These are phyloP conservation scores for Paraphoma sp. DNA, from an alignment of 2,329 filamentous ascomycete genomes.

Conservation along the genomic window DNA sequence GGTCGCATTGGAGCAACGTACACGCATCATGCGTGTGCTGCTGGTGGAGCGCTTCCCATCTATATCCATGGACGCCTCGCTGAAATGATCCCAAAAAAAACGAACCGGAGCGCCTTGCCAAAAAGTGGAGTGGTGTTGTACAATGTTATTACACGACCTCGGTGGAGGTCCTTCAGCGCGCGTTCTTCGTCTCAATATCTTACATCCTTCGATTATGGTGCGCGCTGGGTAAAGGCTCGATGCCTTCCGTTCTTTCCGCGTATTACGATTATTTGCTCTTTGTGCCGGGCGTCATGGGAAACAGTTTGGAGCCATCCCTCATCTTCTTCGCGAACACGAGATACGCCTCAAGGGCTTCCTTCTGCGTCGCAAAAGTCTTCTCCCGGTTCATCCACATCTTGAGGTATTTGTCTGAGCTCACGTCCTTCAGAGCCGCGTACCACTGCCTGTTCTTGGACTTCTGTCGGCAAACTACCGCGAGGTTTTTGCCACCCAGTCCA, in stretches of 20 bases:
- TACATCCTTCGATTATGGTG: not conserved
- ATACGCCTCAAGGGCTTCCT: constrained; percentile 33
- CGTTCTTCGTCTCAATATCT: not conserved
- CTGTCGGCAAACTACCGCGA: constrained; percentile 28
- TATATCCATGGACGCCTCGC: not conserved
- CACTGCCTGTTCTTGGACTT: constrained; percentile 24
- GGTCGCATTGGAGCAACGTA: not conserved
- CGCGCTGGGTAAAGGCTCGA: not conserved
- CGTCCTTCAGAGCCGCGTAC: constrained; percentile 36
- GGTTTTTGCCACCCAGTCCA: constrained; percentile 27
- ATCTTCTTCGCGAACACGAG: constrained; percentile 32
- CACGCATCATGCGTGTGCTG: constrained; percentile 3
- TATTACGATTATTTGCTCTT: not conserved
- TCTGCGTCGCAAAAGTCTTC: constrained; percentile 28
- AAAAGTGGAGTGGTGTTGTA: constrained; percentile 7
- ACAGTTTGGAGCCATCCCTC: constrained; percentile 28
- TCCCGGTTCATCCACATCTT: constrained; percentile 40
- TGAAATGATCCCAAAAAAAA: not conserved
- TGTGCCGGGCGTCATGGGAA: constrained; percentile 19
- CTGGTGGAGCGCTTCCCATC: constrained; percentile 1
- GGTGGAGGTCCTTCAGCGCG: not conserved
- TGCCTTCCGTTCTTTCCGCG: not conserved
- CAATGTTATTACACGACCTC: constrained; percentile 3
- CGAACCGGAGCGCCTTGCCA: constrained; percentile 5
- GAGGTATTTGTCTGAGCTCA: constrained; percentile 33